Percentiles rank a stretch among this genome's conserved stretches.
Evolutionary conservation across 129 eudicot species (phyloP).

Genomic region (Lonicera japonica): DNA sequence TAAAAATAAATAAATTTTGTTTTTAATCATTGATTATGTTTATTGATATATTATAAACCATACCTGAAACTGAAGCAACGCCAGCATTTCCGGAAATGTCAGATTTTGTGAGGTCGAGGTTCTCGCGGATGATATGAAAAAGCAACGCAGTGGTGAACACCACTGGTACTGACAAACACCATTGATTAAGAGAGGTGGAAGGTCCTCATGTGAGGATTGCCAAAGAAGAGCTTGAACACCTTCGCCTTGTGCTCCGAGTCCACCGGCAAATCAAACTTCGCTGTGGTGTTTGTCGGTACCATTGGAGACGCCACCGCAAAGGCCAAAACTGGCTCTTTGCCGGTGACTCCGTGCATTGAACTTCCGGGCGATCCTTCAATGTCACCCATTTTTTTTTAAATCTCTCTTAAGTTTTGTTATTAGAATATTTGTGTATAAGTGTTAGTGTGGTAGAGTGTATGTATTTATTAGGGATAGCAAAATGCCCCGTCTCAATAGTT

Average conservation of each 20-base stretch:
- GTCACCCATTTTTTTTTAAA: slow-evolving; percentile 17
- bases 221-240: slow-evolving; percentile 48
- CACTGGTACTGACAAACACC: slow-evolving; percentile 74
- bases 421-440: neutral
- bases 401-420: neutral
- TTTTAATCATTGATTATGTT: no score
- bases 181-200: slow-evolving; percentile 77
- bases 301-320: slow-evolving; percentile 49
- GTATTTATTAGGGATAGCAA: no score
- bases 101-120: slow-evolving; percentile 46
- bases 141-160: slow-evolving; percentile 85
- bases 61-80: slow-evolving; percentile 49
- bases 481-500: no score
- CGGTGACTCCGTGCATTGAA: slow-evolving; percentile 85
- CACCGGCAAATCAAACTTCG: slow-evolving; percentile 67
- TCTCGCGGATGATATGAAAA: slow-evolving; percentile 80
- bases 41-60: no score
- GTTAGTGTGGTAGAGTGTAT: no score
- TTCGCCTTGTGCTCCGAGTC: slow-evolving; percentile 78
- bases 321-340: slow-evolving; percentile 51
- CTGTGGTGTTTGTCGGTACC: slow-evolving; percentile 40
- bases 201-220: slow-evolving; percentile 76
- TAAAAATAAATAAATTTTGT: no score
- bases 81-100: slow-evolving; percentile 86
- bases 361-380: slow-evolving; percentile 62